Conservation (phyloP, 108 stramenopile genomes). For the Fragilariopsis cylindrus region DNA sequence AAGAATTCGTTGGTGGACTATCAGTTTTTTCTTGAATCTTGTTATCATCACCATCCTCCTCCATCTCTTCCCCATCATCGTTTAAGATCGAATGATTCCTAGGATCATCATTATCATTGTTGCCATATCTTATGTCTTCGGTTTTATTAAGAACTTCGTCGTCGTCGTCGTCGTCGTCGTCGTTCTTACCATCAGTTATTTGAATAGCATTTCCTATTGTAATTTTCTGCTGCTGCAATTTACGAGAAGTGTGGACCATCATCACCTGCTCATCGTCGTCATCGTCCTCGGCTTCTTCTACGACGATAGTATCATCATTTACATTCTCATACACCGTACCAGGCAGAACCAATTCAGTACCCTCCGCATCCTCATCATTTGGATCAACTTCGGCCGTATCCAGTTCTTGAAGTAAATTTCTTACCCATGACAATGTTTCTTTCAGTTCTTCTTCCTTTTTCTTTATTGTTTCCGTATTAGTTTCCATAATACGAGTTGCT, state of each 20-base stretch:
- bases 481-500: background rate
- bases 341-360: slow-evolving; percentile 1
- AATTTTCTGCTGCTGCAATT: no score
- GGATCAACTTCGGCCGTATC: background rate
- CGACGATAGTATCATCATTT: background rate
- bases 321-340: background rate
- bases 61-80: background rate
- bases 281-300: background rate
- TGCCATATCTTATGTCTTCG: background rate
- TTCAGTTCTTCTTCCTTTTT: no score
- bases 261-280: background rate
- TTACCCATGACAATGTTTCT: background rate
- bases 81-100: background rate
- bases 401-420: background rate
- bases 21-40: background rate
- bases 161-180: background rate
- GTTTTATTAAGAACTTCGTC: background rate
- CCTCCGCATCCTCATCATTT: background rate
- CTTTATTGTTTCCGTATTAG: no score
- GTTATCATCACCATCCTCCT: background rate
- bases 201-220: background rate
- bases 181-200: background rate
- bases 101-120: no score
- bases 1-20: background rate
- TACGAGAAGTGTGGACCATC: background rate